Percentiles rank a stretch among this genome's conserved stretches.
Conservation (phyloP, 306 rosid genomes). For the Amphicarpaea edgeworthii region DNA sequence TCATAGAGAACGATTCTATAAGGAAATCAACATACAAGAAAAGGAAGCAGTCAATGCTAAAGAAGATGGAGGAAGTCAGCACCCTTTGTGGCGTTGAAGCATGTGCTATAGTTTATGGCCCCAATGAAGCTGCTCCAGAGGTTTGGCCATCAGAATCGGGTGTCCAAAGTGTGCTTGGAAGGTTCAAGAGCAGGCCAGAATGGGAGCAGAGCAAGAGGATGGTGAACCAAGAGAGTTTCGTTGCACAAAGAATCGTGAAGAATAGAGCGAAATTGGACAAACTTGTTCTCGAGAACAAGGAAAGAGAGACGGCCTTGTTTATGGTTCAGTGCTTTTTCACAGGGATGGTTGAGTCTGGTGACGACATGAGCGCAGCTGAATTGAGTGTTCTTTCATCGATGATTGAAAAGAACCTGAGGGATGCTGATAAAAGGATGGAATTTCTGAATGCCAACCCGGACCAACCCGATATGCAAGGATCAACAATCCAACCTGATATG, state of each 20-base stretch:
- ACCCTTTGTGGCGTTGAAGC: constrained; percentile 55
- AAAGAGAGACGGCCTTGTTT: constrained; percentile 35
- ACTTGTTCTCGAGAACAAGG: constrained; percentile 26
- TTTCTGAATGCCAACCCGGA: neutral
- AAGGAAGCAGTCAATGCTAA: constrained; percentile 29
- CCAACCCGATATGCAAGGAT: neutral
- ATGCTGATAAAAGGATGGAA: neutral
- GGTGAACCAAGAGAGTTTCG: constrained; percentile 47
- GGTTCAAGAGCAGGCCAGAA: constrained; percentile 39
- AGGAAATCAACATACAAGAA: no score
- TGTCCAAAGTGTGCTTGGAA: constrained; percentile 22
- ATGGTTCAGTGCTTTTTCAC: neutral
- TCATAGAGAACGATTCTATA: no score
- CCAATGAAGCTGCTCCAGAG: constrained; percentile 41
- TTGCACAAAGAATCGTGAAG: constrained; percentile 38
- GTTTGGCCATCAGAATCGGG: constrained; percentile 49
- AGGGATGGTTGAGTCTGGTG: neutral
- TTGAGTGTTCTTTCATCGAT: no score
- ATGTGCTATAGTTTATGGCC: constrained; percentile 48
- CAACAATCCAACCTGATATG: neutral
- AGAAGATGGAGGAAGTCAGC: constrained; percentile 47
- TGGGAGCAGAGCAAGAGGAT: constrained; percentile 46
- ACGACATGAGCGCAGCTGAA: neutral
- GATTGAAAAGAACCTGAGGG: neutral
- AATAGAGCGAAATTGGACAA: constrained; percentile 35